Base-by-base conservation (phyloP, 1,139 yeast genomes). In the Geotrichum candidum region DNA sequence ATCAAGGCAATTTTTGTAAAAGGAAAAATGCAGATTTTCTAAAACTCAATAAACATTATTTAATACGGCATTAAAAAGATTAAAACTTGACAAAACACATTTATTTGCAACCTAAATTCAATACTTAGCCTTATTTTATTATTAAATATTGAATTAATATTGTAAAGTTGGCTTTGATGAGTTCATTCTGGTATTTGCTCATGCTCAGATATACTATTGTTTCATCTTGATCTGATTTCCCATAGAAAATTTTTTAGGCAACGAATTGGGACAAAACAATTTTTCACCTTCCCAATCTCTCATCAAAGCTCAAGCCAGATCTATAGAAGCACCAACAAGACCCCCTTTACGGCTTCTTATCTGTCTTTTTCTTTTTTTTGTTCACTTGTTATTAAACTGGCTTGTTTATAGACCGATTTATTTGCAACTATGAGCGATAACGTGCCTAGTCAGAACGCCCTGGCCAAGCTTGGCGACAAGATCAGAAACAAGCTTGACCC, bases 1-100 rank as follows among this genome's bases (percentile, higher is more conserved):
- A 84, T 82, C 81, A 77, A 78, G 81, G 82, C 83, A 29, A 13
- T 51, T 51, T 4, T 51, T 23, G 52, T 18, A 18, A 18, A 18
- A n/a, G 5, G 27, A 25, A 25, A 25, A 25, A 4, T 25, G 27
- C 27, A 25, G 4, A 3, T 3, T 25, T 25, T 25, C 3, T 4
- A 25, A 4, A 25, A 25, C 27, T 3, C 27, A 4, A 25, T 25
- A 3, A 3, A 25, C 3, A 25, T 25, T 4, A 3, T 3, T 25
- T 4, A 25, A 25, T 25, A 25, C 27, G 5, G 4, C 27, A 3
- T 25, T 4, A 25, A 25, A 25, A 25, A 25, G 5, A 25, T 25
- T 25, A 25, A 25, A 25, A 25, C 1, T 4, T 3, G 27, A 4
- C 5, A 25, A 25, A 25, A 3, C 5, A 1, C 3, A 25, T 25